A percentile compares a stretch with the other conserved stretches of the same genome.
Evolutionary conservation across 345 rosid species (phyloP).

Genomic region (Syzygium oleosum): DNA sequence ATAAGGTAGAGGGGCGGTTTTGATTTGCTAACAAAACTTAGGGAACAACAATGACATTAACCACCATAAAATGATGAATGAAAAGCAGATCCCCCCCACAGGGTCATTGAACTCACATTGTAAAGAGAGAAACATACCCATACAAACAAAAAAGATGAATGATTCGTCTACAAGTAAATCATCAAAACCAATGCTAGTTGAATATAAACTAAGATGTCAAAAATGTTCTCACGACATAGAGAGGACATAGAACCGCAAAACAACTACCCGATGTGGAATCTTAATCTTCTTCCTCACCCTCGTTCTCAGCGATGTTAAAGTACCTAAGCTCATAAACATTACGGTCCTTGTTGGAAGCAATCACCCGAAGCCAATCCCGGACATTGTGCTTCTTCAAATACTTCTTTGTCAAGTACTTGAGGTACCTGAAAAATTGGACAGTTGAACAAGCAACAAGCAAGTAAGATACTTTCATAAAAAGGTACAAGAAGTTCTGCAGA

Average conservation of each 20-base stretch:
- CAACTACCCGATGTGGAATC: not conserved
- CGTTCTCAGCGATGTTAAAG: slow-evolving; percentile 49
- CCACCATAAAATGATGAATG: not conserved
- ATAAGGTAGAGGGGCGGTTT: not conserved
- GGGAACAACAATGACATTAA: not conserved
- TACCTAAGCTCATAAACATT: slow-evolving; percentile 35
- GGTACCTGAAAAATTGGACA: slow-evolving; percentile 8
- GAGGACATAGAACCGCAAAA: not conserved
- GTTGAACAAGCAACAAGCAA: not conserved
- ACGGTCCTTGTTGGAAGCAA: slow-evolving; percentile 43
- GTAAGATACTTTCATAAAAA: not conserved
- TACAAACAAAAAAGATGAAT: not conserved
- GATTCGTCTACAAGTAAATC: not conserved
- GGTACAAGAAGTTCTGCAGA: not conserved
- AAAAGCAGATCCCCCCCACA: not conserved
- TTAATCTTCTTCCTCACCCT: slow-evolving; percentile 43
- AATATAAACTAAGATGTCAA: not conserved
- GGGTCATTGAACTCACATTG: not conserved
- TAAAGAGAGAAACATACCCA: not conserved
- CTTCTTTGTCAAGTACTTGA: slow-evolving; percentile 41
- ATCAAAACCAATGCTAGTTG: not conserved
- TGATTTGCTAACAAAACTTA: not conserved
- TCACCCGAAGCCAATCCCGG: slow-evolving; percentile 45
- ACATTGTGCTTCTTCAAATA: slow-evolving; percentile 47
- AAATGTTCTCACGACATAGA: not conserved